Conservation (phyloP, 2,329 filamentous ascomycete species). For the Fusarium kyushuense region DNA sequence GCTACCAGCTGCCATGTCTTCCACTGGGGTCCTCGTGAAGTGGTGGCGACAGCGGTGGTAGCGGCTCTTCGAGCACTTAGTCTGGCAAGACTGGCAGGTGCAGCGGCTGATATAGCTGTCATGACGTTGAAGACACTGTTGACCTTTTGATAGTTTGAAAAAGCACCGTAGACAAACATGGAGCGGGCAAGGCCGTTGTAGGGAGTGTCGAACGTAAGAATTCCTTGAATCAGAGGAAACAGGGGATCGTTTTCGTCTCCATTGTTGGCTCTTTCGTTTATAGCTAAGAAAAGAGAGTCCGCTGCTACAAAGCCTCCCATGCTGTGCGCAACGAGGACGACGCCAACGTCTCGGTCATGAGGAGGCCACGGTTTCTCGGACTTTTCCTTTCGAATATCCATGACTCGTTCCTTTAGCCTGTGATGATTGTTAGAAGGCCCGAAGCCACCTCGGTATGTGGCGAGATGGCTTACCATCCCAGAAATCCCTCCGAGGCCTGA, state of each 20-base stretch:
- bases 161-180: constrained; percentile 71
- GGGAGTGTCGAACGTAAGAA: constrained; percentile 88
- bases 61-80: constrained; percentile 39
- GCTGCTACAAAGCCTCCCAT: constrained; percentile 90
- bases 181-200: constrained; percentile 74
- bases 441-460: not conserved
- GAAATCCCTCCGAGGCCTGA: constrained; percentile 59
- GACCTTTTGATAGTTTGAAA: constrained; percentile 70
- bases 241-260: constrained; percentile 60
- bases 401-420: constrained; percentile 84
- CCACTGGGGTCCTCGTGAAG: constrained; percentile 57
- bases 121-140: constrained; percentile 68
- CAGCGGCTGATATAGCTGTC: constrained; percentile 64
- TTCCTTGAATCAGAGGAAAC: constrained; percentile 84
- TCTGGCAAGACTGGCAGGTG: constrained; percentile 58
- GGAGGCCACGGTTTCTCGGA: constrained; percentile 80
- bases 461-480: constrained; percentile 57
- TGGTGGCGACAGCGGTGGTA: constrained; percentile 38
- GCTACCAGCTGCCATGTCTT: constrained; percentile 73
- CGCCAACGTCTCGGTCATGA: constrained; percentile 81
- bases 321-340: constrained; percentile 84
- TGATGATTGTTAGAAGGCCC: not conserved
- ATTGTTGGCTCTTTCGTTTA: constrained; percentile 70
- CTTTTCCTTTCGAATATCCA: constrained; percentile 78
- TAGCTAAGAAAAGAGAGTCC: constrained; percentile 79